A percentile compares a stretch with the other conserved stretches of the same genome.
Conservation (phyloP, 148 eudicot species). For the Limonium bicolor region DNA sequence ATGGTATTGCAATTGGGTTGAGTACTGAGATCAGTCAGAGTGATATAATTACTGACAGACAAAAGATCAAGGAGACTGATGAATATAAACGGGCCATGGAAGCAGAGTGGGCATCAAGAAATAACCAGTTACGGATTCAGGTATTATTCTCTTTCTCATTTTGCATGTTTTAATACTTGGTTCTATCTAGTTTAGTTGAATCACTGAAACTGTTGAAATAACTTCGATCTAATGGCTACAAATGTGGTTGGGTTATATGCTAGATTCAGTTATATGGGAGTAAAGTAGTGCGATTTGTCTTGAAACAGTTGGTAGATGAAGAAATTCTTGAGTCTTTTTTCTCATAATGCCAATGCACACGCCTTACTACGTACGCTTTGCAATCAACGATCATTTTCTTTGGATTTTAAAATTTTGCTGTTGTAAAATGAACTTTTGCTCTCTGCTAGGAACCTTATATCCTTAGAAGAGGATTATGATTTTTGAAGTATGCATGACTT, state of each 20-base stretch:
- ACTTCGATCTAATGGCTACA: background rate
- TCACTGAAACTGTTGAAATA: background rate
- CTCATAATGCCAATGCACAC: too few relatives aligned
- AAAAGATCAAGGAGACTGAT: constrained; percentile 79
- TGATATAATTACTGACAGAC: constrained; percentile 33
- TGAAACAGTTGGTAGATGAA: too few relatives aligned
- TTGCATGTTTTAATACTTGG: background rate
- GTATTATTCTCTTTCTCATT: constrained; percentile 10
- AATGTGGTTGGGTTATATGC: background rate
- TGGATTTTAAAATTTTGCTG: too few relatives aligned
- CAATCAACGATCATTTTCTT: too few relatives aligned
- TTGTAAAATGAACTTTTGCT: too few relatives aligned
- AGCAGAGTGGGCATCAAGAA: constrained; percentile 65
- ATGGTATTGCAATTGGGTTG: constrained; percentile 1
- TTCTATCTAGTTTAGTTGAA: background rate
- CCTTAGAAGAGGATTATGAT: too few relatives aligned
- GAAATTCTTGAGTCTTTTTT: too few relatives aligned
- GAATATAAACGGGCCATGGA: constrained; percentile 69
- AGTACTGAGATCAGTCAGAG: background rate
- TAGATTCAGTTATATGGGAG: too few relatives aligned
- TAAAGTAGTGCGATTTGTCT: too few relatives aligned
- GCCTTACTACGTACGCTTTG: too few relatives aligned
- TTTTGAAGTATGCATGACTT: too few relatives aligned
- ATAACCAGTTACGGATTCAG: constrained; percentile 45
- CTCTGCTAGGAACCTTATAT: too few relatives aligned